Conservation (phyloP, 2,329 filamentous ascomycete genomes). For the Fusarium sp. region DNA sequence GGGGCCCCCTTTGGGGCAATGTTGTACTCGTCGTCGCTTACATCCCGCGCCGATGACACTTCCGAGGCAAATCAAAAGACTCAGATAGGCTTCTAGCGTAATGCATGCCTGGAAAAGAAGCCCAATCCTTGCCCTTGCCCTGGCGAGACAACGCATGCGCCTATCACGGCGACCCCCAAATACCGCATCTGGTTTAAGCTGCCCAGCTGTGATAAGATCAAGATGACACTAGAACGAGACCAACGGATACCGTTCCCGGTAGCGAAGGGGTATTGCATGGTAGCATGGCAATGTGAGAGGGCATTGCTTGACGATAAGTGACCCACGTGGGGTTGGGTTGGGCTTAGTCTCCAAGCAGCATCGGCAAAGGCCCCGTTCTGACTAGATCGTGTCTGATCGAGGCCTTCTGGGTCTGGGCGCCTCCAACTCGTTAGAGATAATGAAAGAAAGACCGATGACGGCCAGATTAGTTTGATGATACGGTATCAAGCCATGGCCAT, state of each 20-base stretch:
- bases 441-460: conserved; percentile 14
- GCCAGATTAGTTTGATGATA: conserved; percentile 16
- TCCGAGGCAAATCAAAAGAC: conserved; percentile 5
- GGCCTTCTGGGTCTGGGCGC: conserved; percentile 3
- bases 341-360: background rate
- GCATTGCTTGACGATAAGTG: conserved; percentile 2
- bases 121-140: conserved; percentile 9
- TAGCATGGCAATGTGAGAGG: background rate
- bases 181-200: conserved; percentile 14
- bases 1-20: background rate
- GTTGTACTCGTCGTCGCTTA: background rate
- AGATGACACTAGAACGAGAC: conserved; percentile 13
- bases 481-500: conserved; percentile 14
- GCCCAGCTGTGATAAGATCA: conserved; percentile 9
- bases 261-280: background rate
- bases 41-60: background rate
- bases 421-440: conserved; percentile 8
- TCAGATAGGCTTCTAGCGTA: conserved; percentile 23
- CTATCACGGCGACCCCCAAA: background rate
- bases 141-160: conserved; percentile 16
- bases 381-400: conserved; percentile 8
- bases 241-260: conserved; percentile 37
- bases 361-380: conserved; percentile 32
- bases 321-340: conserved; percentile 22
- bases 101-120: background rate